Conservation (phyloP, 768 basidiomycete genomes). For the Kwoniella newhampshirensis region DNA sequence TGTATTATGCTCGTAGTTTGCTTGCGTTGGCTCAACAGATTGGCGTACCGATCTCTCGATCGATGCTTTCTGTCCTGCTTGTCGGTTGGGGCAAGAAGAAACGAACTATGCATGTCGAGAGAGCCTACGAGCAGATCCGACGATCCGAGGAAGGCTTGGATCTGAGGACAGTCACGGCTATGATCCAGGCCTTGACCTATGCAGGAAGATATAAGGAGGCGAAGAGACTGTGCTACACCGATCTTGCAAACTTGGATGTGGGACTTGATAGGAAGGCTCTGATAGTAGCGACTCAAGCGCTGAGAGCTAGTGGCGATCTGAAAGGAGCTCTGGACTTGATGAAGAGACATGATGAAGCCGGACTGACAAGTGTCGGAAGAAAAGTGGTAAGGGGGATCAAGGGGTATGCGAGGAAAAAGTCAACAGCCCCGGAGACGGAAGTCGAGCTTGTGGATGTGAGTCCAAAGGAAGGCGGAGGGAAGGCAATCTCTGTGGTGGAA, state of each 20-base stretch:
- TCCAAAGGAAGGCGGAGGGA: neutral
- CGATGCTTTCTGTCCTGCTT: constrained; percentile 24
- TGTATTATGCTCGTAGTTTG: constrained; percentile 27
- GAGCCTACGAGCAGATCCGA: neutral
- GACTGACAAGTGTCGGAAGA: constrained; percentile 1
- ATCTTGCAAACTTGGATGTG: constrained; percentile 13
- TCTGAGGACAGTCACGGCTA: constrained; percentile 11
- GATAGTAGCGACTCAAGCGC: constrained; percentile 8
- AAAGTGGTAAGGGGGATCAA: constrained; percentile 10
- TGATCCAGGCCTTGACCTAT: constrained; percentile 11
- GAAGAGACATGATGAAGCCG: constrained; percentile 1
- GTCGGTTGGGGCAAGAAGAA: constrained; percentile 18
- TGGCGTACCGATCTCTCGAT: constrained; percentile 2
- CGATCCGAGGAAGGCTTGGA: neutral
- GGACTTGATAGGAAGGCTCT: constrained; percentile 13
- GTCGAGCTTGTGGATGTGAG: neutral
- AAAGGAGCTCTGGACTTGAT: constrained; percentile 5
- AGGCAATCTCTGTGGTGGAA: constrained; percentile 5
- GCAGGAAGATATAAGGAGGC: constrained; percentile 8
- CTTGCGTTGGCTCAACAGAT: constrained; percentile 14
- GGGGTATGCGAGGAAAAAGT: constrained; percentile 7
- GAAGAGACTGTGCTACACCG: constrained; percentile 11
- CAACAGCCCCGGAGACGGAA: neutral
- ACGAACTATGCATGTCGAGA: neutral
- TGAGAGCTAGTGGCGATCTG: constrained; percentile 9